Evolutionary conservation across 2,329 filamentous ascomycete species (phyloP).

Genomic region (Trichoderma citrinoviride): DNA sequence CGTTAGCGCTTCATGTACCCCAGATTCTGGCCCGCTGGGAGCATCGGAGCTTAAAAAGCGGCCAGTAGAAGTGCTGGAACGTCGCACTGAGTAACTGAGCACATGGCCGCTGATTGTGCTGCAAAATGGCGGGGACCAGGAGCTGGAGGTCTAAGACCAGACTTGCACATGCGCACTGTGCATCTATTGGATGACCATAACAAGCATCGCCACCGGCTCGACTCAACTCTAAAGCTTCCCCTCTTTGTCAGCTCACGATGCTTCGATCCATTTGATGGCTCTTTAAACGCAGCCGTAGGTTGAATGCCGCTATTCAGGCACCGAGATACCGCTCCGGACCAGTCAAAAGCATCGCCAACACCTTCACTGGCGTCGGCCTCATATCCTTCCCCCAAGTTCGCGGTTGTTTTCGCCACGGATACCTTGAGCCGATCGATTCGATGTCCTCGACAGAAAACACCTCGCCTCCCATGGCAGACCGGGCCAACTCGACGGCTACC

Average conservation of each 20-base stretch:
- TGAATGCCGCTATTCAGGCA: neutral
- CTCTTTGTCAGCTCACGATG: slow-evolving; percentile 18
- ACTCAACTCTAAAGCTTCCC: slow-evolving; percentile 14
- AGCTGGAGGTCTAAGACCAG: no score
- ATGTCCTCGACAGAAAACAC: slow-evolving; percentile 20
- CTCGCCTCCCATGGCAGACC: slow-evolving; percentile 12
- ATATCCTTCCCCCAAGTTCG: neutral
- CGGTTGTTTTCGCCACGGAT: neutral
- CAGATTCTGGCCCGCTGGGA: no score
- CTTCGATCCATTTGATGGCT: neutral
- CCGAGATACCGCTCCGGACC: neutral
- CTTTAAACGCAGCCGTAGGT: neutral
- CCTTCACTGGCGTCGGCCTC: neutral
- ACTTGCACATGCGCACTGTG: no score
- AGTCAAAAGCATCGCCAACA: neutral
- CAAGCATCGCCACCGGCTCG: neutral
- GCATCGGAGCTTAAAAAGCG: slow-evolving; percentile 18
- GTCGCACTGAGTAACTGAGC: slow-evolving; percentile 6
- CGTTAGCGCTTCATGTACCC: slow-evolving; percentile 15
- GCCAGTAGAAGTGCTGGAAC: slow-evolving; percentile 14
- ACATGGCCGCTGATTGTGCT: neutral
- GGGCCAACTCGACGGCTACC: neutral
- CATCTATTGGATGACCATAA: no score
- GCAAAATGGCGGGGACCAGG: neutral
- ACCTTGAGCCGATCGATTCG: neutral